phyloP scores from a whole-genome alignment of 495 filamentous ascomycete species.

The Penicillium tannophilum region DNA sequence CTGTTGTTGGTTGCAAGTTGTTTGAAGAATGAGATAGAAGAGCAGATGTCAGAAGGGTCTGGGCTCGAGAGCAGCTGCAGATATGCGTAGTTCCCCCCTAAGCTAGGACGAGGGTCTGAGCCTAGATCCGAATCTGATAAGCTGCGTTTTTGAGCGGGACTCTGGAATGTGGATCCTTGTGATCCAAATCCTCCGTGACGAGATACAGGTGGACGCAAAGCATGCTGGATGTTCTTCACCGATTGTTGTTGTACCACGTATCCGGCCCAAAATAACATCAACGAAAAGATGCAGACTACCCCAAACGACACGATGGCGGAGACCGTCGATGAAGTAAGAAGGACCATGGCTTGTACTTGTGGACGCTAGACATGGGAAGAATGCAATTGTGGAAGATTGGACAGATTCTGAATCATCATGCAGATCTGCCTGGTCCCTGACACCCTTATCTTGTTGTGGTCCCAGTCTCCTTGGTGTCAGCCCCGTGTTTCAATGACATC shows the following conservation, averaged over 20 bases:
- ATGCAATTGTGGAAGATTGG: constrained; percentile 12
- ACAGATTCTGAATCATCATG: constrained; percentile 25
- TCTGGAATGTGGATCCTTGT: constrained; percentile 29
- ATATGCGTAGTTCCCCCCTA: constrained; percentile 44
- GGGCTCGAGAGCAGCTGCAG: constrained; percentile 48
- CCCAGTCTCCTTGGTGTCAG: constrained; percentile 1
- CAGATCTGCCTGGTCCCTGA: constrained; percentile 7
- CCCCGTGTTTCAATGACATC: constrained; percentile 31
- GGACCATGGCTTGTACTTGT: constrained; percentile 38
- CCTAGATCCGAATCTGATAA: constrained; percentile 20
- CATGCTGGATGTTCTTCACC: constrained; percentile 61
- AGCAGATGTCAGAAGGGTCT: constrained; percentile 50
- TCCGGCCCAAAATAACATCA: constrained; percentile 68
- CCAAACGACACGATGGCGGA: constrained; percentile 47
- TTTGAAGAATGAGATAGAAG: constrained; percentile 48
- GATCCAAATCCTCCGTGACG: constrained; percentile 19
- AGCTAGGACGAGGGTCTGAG: constrained; percentile 6
- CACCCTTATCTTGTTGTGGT: background rate
- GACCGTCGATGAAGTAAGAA: constrained; percentile 48
- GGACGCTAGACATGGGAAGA: constrained; percentile 17
- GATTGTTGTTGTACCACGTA: constrained; percentile 73
- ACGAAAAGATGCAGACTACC: constrained; percentile 61
- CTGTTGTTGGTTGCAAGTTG: constrained; percentile 39
- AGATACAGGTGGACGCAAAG: constrained; percentile 47
- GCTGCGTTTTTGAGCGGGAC: constrained; percentile 22